Evolutionary conservation across 257 asterid genomes (phyloP), one percentile per base, ranked within the genome.

Genomic region (Leonotis leonurus): DNA sequence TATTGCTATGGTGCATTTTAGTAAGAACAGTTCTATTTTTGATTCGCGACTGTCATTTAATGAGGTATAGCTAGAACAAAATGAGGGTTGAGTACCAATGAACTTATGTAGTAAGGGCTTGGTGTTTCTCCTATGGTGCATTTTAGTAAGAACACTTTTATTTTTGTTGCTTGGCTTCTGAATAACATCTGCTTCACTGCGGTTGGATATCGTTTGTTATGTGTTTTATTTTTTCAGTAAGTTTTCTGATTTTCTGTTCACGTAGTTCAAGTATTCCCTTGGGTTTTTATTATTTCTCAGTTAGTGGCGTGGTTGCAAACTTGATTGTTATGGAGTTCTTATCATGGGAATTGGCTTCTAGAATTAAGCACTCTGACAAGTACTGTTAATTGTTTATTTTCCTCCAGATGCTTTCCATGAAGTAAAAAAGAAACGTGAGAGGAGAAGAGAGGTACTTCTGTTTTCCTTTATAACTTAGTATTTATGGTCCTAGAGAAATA

Each of bases 341-440:
- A 27, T 60, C 43, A 40, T 39, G 22, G 10, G 25, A 16, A 43
- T 43, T 43, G 50, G 24, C 50, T 43, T 43, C 43, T 65, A n/a
- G 6, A 33, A 44, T 41, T 51, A 43, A 50, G 63, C 63, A 53
- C 56, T 50, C 82, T 76, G 62, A 70, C 60, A 29, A 67, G 52
- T 63, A 54, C 45, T 45, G 12, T 32, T 50, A 41, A 48, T 36
- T 50, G 11, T 25, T 43, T 64, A 13, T 69, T 64, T 60, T 60
- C 61, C 36, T 61, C 70, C 94, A 89, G 97, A 89, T 73, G 68
- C 97, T 35, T 89, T 89, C 73, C 97, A 89, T 66, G 97, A 89
- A 76, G 97, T 86, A 4, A 84, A 80, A 68, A 77, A 88, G 72
- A 89, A 78, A 63, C 90, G 90, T 29, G 88, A 82, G 62, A 80